These are phyloP conservation scores for Volvariella surrecta DNA, from an alignment of 1,284 basidiomycete genomes.

Conservation along the genomic window DNA sequence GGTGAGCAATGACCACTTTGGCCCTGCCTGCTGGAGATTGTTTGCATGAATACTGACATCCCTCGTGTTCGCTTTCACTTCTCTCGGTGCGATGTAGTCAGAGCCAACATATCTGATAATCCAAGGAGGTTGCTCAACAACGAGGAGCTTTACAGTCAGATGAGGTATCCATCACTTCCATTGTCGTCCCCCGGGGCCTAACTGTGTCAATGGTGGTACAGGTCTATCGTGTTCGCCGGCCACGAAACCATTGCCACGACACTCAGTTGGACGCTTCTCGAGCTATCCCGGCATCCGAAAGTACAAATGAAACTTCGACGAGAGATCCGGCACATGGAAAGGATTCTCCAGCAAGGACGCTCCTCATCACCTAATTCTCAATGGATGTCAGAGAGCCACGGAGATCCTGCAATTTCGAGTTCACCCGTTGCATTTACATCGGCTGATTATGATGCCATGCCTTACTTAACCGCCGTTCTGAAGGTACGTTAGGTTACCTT, in stretches of 20 bases:
- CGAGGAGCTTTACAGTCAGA: conserved; percentile 45
- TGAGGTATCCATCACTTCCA: conserved; percentile 27
- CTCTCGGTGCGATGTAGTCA: conserved; percentile 25
- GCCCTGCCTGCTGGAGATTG: no score
- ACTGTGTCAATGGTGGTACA: conserved; percentile 11
- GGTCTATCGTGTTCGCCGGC: conserved; percentile 31
- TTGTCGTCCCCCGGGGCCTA: background rate
- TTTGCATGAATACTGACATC: no score
- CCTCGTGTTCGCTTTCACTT: background rate
- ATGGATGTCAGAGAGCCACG: conserved; percentile 17
- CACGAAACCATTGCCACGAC: conserved; percentile 44
- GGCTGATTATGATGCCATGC: conserved; percentile 43
- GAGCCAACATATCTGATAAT: conserved; percentile 41
- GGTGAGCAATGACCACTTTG: conserved; percentile 12
- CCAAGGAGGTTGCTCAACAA: conserved; percentile 35
- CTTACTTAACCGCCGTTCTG: conserved; percentile 39
- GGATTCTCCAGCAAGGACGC: conserved; percentile 17
- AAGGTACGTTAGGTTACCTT: conserved; percentile 28
- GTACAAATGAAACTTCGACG: conserved; percentile 38
- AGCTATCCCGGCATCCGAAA: conserved; percentile 36
- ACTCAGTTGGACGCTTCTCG: conserved; percentile 28
- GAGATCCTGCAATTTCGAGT: conserved; percentile 15
- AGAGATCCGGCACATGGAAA: conserved; percentile 33
- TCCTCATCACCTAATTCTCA: no score
- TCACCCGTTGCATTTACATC: conserved; percentile 24